Evolutionary conservation across 768 basidiomycete species (phyloP).

Genomic region (Lentinula sp.): DNA sequence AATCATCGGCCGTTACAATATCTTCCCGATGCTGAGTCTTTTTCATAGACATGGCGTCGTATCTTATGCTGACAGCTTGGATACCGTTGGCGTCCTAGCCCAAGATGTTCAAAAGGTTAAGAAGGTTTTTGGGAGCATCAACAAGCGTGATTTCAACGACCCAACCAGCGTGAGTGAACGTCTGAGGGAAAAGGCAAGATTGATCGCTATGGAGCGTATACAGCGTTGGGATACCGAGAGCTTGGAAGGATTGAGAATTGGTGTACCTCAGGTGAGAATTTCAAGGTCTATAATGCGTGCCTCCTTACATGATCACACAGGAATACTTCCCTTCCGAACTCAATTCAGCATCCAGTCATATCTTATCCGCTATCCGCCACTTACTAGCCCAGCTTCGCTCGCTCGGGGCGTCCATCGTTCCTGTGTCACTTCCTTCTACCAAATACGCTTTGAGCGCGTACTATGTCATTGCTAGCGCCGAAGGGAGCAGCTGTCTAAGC

Average conservation of each 20-base stretch:
- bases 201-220: not conserved
- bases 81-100: slow-evolving; percentile 86
- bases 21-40: not conserved
- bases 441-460: slow-evolving; percentile 60
- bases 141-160: slow-evolving; percentile 61
- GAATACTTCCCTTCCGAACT: slow-evolving; percentile 82
- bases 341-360: slow-evolving; percentile 22
- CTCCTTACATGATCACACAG: slow-evolving; percentile 17
- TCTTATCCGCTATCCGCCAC: slow-evolving; percentile 38
- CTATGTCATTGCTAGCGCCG: slow-evolving; percentile 71
- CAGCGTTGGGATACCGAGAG: slow-evolving; percentile 11
- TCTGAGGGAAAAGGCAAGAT: not conserved
- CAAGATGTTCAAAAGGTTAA: slow-evolving; percentile 41
- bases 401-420: slow-evolving; percentile 60
- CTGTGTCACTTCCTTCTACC: slow-evolving; percentile 64
- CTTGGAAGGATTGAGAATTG: slow-evolving; percentile 58
- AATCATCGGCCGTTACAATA: not conserved
- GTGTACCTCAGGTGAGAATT: slow-evolving; percentile 59
- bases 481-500: slow-evolving; percentile 67
- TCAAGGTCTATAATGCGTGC: not conserved
- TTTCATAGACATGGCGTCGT: slow-evolving; percentile 76
- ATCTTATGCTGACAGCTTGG: slow-evolving; percentile 90
- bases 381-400: slow-evolving; percentile 32
- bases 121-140: slow-evolving; percentile 50
- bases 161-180: slow-evolving; percentile 56